Evolutionary conservation across 2,329 filamentous ascomycete genomes (phyloP).

Genomic region (Botrytis sinoallii): DNA sequence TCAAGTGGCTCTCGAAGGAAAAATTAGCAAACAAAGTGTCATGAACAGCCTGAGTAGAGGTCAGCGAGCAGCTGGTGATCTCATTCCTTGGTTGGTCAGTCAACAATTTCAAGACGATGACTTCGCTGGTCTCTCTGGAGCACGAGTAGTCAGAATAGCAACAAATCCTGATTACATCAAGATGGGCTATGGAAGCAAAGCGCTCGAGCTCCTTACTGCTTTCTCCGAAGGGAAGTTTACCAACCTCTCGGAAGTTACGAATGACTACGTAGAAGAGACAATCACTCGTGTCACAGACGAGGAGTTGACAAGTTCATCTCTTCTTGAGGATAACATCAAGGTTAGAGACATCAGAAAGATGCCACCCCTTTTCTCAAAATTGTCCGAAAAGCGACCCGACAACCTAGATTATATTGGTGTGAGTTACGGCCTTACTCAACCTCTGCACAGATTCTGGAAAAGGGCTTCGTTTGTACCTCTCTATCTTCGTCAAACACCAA

Average conservation of each 20-base stretch:
- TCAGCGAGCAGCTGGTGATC: conserved; percentile 82
- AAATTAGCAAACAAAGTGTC: conserved; percentile 90
- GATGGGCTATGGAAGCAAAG: conserved; percentile 92
- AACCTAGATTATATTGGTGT: conserved; percentile 90
- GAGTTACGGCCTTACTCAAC: conserved; percentile 84
- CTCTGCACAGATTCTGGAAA: conserved; percentile 97
- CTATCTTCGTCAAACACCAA: conserved; percentile 91
- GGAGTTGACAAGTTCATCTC: conserved; percentile 70
- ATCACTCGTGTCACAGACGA: conserved; percentile 79
- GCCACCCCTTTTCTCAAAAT: conserved; percentile 87
- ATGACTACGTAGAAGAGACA: conserved; percentile 49
- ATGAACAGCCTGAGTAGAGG: conserved; percentile 85
- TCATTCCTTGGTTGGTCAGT: conserved; percentile 96
- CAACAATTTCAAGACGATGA: conserved; percentile 98
- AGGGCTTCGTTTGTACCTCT: conserved; percentile 80
- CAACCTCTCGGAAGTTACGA: conserved; percentile 71
- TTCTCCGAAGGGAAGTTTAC: conserved; percentile 95
- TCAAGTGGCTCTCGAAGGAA: conserved; percentile 89
- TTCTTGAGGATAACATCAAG: conserved; percentile 84
- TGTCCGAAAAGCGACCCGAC: conserved; percentile 78
- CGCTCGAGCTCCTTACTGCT: conserved; percentile 80
- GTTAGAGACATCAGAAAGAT: conserved; percentile 87
- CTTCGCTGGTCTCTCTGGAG: conserved; percentile 89
- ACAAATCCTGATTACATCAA: conserved; percentile 90
- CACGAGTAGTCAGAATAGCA: conserved; percentile 87